Conservation (phyloP, 768 basidiomycete genomes). For the Antrodiella citrinella region DNA sequence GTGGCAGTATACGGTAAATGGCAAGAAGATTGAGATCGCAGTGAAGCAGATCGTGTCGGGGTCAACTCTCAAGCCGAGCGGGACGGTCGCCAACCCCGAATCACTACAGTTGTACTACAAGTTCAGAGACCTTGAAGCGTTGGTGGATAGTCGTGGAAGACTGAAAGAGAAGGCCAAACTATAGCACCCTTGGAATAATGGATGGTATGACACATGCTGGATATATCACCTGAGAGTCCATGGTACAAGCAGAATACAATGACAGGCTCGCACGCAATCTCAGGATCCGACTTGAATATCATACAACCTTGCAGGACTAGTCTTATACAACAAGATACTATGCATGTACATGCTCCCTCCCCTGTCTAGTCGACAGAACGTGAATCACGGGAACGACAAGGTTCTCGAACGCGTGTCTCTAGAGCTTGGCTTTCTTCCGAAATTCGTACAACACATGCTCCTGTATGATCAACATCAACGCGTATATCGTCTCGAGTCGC, state of each 20-base stretch:
- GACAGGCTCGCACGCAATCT: no score
- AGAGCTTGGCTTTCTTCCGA: no score
- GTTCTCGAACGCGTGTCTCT: no score
- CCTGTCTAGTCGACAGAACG: no score
- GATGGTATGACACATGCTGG: conserved; percentile 1
- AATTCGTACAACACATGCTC: conserved; percentile 36
- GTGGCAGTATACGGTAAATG: conserved; percentile 62
- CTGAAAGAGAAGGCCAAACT: conserved; percentile 7
- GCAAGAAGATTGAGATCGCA: conserved; percentile 74
- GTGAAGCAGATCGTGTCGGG: conserved; percentile 77
- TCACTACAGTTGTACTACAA: conserved; percentile 57
- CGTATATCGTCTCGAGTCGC: conserved; percentile 60
- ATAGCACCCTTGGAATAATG: background rate
- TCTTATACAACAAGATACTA: no score
- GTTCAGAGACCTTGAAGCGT: conserved; percentile 42
- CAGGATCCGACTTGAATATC: no score
- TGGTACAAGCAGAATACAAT: no score
- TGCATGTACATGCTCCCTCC: no score
- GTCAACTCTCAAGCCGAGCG: conserved; percentile 53
- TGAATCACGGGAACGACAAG: no score
- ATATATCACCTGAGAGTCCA: background rate
- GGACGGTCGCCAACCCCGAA: conserved; percentile 69
- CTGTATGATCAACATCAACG: conserved; percentile 49
- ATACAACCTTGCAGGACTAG: no score
- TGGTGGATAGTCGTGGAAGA: conserved; percentile 4